These are phyloP conservation scores for Mrakiaceae sp. DNA, from an alignment of 1,284 basidiomycete species.

Conservation along the genomic window DNA sequence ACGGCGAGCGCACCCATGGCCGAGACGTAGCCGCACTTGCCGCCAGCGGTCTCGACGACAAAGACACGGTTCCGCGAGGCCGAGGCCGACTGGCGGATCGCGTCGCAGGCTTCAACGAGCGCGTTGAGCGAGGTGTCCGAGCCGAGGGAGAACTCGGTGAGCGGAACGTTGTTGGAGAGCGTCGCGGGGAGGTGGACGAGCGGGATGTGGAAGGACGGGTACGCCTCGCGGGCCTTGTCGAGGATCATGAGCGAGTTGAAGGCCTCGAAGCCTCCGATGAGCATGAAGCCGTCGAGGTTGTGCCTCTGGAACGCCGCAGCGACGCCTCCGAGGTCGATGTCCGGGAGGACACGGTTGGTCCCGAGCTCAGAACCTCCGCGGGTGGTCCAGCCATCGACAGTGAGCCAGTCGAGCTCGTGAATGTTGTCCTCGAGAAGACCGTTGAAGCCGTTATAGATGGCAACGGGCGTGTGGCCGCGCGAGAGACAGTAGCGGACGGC, in stretches of 20 bases:
- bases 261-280: conserved; percentile 95
- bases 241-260: conserved; percentile 69
- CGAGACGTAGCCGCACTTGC: conserved; percentile 89
- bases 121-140: conserved; percentile 94
- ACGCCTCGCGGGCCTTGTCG: conserved; percentile 65
- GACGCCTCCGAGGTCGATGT: conserved; percentile 70
- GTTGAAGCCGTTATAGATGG: conserved; percentile 89
- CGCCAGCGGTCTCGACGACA: conserved; percentile 96
- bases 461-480: conserved; percentile 82
- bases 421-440: conserved; percentile 85
- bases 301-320: conserved; percentile 85
- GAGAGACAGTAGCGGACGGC: conserved; percentile 86
- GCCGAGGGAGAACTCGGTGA: conserved; percentile 92
- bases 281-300: conserved; percentile 65
- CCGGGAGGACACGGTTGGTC: conserved; percentile 82
- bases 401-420: conserved; percentile 82
- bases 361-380: conserved; percentile 98
- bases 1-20: conserved; percentile 88
- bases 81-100: conserved; percentile 94
- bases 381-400: conserved; percentile 91
- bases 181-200: conserved; percentile 90
- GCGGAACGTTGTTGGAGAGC: conserved; percentile 93
- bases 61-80: conserved; percentile 93
- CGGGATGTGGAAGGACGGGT: conserved; percentile 86
- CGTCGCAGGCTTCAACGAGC: conserved; percentile 93